Conservation (phyloP, 1,139 yeast genomes). For the Suhomyces panamericanus region DNA sequence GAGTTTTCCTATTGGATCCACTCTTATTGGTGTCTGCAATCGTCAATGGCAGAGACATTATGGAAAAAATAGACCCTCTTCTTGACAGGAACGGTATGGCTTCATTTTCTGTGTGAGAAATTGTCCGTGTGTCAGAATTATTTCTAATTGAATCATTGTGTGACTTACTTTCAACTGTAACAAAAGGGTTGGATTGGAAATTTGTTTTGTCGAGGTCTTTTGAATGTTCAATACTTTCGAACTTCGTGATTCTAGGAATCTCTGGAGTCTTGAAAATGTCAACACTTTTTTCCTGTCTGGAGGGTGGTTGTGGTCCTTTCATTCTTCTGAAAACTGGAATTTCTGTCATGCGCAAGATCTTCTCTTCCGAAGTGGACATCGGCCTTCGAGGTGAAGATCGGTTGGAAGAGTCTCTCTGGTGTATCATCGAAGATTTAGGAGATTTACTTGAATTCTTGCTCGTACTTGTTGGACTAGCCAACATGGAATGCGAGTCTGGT, state of each 20-base stretch:
- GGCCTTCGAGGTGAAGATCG: slow-evolving; percentile 26
- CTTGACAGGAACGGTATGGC: background rate
- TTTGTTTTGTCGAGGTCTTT: background rate
- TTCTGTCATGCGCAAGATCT: slow-evolving; percentile 29
- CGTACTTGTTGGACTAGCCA: background rate
- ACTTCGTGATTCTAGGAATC: background rate
- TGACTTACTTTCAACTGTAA: background rate
- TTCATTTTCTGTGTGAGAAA: background rate
- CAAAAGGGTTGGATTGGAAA: background rate
- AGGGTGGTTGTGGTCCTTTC: background rate
- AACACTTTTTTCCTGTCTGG: background rate
- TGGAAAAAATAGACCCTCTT: slow-evolving; percentile 16
- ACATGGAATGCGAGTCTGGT: background rate
- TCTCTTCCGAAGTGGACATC: slow-evolving; percentile 32
- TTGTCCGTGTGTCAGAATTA: background rate
- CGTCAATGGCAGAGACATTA: slow-evolving; percentile 13
- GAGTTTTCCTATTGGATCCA: slow-evolving; percentile 9
- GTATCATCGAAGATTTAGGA: slow-evolving; percentile 2
- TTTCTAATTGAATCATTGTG: background rate
- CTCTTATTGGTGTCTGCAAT: background rate
- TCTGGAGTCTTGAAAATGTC: background rate
- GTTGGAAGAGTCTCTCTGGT: slow-evolving; percentile 9
- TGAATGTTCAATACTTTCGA: background rate
- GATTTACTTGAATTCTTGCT: slow-evolving; percentile 1
- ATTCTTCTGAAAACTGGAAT: slow-evolving; percentile 28